A percentile compares a stretch with the other conserved stretches of the same genome.
Conservation (phyloP, 495 filamentous ascomycete species). For the Aspergillus taichungensis region DNA sequence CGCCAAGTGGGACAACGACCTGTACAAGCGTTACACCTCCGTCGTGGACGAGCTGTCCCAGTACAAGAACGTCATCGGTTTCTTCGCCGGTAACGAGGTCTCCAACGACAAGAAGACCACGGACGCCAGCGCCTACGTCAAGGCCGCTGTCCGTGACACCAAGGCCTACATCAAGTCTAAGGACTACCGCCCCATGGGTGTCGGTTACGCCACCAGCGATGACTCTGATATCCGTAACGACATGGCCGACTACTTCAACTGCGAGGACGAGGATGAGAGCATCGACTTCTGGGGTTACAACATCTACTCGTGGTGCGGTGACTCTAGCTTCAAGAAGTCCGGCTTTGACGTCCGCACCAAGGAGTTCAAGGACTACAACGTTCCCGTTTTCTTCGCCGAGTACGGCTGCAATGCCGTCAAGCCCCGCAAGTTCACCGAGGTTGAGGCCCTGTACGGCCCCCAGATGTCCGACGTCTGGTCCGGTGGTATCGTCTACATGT, state of each 20-base stretch:
- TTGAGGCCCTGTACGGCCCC: slow-evolving; percentile 63
- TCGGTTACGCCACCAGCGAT: slow-evolving; percentile 92
- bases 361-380: slow-evolving; percentile 75
- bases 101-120: slow-evolving; percentile 77
- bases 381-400: slow-evolving; percentile 93
- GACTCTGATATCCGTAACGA: slow-evolving; percentile 63
- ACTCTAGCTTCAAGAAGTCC: slow-evolving; percentile 58
- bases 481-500: slow-evolving; percentile 94
- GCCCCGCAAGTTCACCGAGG: slow-evolving; percentile 76
- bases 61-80: slow-evolving; percentile 81
- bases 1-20: slow-evolving; percentile 63
- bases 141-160: slow-evolving; percentile 87
- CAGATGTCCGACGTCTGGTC: slow-evolving; percentile 82
- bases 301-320: slow-evolving; percentile 93
- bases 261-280: slow-evolving; percentile 50
- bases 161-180: slow-evolving; percentile 79
- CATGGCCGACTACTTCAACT: slow-evolving; percentile 87
- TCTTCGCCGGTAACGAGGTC: slow-evolving; percentile 95
- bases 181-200: slow-evolving; percentile 67
- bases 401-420: slow-evolving; percentile 83
- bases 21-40: slow-evolving; percentile 67
- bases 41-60: slow-evolving; percentile 70
- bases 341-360: slow-evolving; percentile 68
- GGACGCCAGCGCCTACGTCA: slow-evolving; percentile 76
- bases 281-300: slow-evolving; percentile 99